These are phyloP conservation scores for Microcera coccophila DNA, from an alignment of 2,329 filamentous ascomycete genomes.

Conservation along the genomic window DNA sequence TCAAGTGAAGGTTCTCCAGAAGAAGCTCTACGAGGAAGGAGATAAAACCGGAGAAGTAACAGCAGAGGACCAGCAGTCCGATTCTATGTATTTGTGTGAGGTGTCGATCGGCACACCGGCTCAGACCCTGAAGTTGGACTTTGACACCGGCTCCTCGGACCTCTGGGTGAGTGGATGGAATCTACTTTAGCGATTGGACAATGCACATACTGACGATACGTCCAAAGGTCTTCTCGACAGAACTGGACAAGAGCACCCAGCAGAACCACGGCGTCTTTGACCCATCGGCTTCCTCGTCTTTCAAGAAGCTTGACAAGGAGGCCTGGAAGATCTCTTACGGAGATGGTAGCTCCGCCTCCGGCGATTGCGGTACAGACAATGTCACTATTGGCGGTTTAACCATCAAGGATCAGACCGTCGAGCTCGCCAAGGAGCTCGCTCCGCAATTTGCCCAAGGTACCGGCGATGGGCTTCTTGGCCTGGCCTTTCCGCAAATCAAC, in stretches of 20 bases:
- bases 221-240: conserved; percentile 4
- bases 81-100: conserved; percentile 5
- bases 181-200: no score
- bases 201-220: conserved; percentile 1
- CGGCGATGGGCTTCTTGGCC: conserved; percentile 6
- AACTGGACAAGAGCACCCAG: conserved; percentile 5
- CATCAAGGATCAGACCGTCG: conserved; percentile 3
- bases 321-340: conserved; percentile 4
- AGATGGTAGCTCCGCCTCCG: conserved; percentile 1
- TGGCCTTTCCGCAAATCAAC: conserved; percentile 5
- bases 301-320: neutral
- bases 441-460: conserved; percentile 3
- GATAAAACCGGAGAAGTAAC: conserved; percentile 3
- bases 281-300: neutral
- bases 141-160: conserved; percentile 6
- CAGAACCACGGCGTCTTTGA: conserved; percentile 4
- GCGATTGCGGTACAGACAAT: conserved; percentile 3
- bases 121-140: conserved; percentile 3
- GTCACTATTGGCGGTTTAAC: conserved; percentile 4
- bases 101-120: conserved; percentile 2
- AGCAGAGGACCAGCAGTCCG: conserved; percentile 6
- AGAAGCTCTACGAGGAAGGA: conserved; percentile 4
- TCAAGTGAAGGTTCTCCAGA: conserved; percentile 1
- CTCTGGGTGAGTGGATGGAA: conserved; percentile 6
- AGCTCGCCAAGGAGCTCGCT: conserved; percentile 4